phyloP scores from a whole-genome alignment of 805 yeast genomes.

The Lachancea nothofagi region DNA sequence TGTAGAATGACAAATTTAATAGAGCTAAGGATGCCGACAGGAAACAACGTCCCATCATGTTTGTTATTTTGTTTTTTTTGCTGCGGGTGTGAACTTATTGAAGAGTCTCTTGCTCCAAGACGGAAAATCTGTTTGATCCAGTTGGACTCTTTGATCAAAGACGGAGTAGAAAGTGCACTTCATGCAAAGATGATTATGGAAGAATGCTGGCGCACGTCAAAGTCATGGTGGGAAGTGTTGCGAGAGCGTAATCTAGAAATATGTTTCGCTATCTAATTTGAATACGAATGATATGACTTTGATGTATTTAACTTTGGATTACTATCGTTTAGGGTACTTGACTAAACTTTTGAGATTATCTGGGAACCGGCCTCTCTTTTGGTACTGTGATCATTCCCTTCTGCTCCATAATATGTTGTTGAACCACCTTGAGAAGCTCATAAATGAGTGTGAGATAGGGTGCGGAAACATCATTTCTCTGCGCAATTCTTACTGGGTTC shows the following conservation, averaged over 20 bases:
- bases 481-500: slow-evolving; percentile 50
- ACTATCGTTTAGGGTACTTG: neutral
- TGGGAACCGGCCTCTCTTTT: slow-evolving; percentile 34
- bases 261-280: slow-evolving; percentile 16
- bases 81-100: slow-evolving; percentile 23
- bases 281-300: neutral
- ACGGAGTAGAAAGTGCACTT: slow-evolving; percentile 20
- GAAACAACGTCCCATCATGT: slow-evolving; percentile 15
- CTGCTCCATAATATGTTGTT: slow-evolving; percentile 55
- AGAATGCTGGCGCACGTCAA: slow-evolving; percentile 20
- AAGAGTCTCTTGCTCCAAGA: slow-evolving; percentile 8
- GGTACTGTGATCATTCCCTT: slow-evolving; percentile 45
- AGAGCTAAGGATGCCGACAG: slow-evolving; percentile 9
- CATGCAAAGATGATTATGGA: slow-evolving; percentile 20
- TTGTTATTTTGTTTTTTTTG: slow-evolving; percentile 19
- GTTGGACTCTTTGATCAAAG: slow-evolving; percentile 10
- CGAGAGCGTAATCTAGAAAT: slow-evolving; percentile 16
- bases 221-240: slow-evolving; percentile 23
- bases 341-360: neutral
- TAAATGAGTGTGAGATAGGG: slow-evolving; percentile 60
- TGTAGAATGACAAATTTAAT: slow-evolving; percentile 12
- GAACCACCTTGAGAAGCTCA: slow-evolving; percentile 53
- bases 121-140: slow-evolving; percentile 14
- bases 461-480: slow-evolving; percentile 41
- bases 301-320: neutral